Conservation (phyloP, 192 early-diverging fungal genomes). For the Backusella liffmaniae region DNA sequence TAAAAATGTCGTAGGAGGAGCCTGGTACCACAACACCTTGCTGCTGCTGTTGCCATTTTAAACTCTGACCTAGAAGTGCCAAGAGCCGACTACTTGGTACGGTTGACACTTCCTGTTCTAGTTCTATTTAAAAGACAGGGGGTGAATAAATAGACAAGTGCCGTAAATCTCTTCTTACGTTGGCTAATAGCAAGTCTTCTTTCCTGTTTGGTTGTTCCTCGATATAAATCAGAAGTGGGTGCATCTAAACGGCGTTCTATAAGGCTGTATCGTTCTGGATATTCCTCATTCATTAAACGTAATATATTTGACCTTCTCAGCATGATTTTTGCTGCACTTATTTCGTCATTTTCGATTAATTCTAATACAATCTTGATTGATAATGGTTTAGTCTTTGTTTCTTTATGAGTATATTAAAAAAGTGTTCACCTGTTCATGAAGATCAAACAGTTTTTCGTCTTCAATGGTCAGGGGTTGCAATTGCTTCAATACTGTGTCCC, state of each 20-base stretch:
- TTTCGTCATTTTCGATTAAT: conserved; percentile 79
- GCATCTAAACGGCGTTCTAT: conserved; percentile 75
- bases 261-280: conserved; percentile 80
- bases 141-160: background rate
- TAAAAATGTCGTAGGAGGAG: conserved; percentile 77
- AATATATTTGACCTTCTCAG: conserved; percentile 88
- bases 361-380: conserved; percentile 74
- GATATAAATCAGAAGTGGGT: conserved; percentile 45
- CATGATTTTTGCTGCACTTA: conserved; percentile 78
- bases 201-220: conserved; percentile 73
- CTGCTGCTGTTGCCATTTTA: conserved; percentile 84
- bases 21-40: conserved; percentile 76
- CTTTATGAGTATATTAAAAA: too few relatives aligned
- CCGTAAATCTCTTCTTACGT: conserved; percentile 21
- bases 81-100: conserved; percentile 80
- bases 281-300: conserved; percentile 68
- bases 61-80: conserved; percentile 78
- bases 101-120: conserved; percentile 64
- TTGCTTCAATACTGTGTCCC: conserved; percentile 83
- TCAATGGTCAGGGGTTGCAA: conserved; percentile 67
- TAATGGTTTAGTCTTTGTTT: background rate
- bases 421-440: conserved; percentile 80
- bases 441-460: conserved; percentile 69
- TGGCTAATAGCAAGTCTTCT: conserved; percentile 76
- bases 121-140: conserved; percentile 19